Evolutionary conservation across 768 basidiomycete species (phyloP), one percentile per base, ranked within the genome.

Genomic region (Cystofilobasidium ferigula): DNA sequence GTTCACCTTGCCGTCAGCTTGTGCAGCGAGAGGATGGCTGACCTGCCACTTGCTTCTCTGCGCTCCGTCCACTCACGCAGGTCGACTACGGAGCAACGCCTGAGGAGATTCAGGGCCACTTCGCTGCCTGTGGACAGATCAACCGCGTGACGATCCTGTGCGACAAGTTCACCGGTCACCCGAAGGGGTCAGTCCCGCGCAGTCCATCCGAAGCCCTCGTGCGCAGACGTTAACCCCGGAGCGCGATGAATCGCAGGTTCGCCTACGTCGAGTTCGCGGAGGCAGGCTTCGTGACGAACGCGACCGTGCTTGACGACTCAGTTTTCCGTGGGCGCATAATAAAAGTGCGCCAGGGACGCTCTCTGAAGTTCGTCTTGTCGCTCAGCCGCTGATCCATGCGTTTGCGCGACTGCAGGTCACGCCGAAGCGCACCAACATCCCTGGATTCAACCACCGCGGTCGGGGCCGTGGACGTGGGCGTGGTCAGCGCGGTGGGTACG

Each of bases 251-350:
- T 7, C 26, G 4, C 32, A 97, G 93, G 59, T 99, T 88, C 79
- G 94, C 94, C 61, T 99, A 99, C 79, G 93, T 99, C 51, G 95
- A 99, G 76, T 99, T 99, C 76, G 85, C 95, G 72, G 92, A 95
- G 73, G 82, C 92, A 43, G 86, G 88, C 66, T 86, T 89, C 70
- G 86, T 98, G 69, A 87, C 89, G 72, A 86, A 90, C 68, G 92
- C 94, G 16, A 73, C 95, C 69, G 85, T 92, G 18, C 82, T 99
- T 81, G 91, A 98, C 77, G 93, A 97, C 71, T 92, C 89, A n/a
- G 77, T 93, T 72, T 95, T 99, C 82, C 84, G 87, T 63, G 92
- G 91, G 30, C 83, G 95, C 71, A 77, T 93, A 74, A 86, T 99
- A 76, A 93, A 93, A 80, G 94, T 89, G 69, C 64, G 81, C n/a